A percentile compares a stretch with the other conserved stretches of the same genome.
Evolutionary conservation across 306 rosid species (phyloP).

Genomic region (Acmispon strigosus): DNA sequence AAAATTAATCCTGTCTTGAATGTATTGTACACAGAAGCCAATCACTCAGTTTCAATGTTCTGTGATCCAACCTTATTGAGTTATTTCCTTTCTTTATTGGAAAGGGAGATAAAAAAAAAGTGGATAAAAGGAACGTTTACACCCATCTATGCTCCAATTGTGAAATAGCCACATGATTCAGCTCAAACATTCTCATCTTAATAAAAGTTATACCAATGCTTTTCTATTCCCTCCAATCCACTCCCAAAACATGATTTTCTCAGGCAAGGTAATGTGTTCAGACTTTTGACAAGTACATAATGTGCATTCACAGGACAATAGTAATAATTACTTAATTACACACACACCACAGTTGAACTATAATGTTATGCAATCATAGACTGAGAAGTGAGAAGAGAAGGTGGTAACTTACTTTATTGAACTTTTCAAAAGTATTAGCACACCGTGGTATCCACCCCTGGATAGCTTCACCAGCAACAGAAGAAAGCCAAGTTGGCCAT

Average conservation of each 20-base stretch:
- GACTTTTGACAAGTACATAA: not conserved
- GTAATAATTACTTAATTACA: not conserved
- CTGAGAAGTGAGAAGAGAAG: conserved; percentile 2
- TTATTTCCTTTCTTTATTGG: not conserved
- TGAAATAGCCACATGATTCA: conserved; percentile 6
- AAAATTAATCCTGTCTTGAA: not conserved
- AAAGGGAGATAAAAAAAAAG: not conserved
- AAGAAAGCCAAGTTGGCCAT: conserved; percentile 92
- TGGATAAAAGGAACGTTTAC: not conserved
- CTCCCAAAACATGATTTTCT: not conserved
- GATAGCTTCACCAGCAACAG: conserved; percentile 82
- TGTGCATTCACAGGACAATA: not conserved
- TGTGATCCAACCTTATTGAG: not conserved
- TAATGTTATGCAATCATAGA: not conserved
- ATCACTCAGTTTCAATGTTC: not conserved
- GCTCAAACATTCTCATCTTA: not conserved
- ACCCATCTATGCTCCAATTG: not conserved
- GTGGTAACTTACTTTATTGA: conserved; percentile 52
- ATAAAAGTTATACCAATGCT: not conserved
- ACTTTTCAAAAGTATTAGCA: conserved; percentile 74
- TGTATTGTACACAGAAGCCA: not conserved
- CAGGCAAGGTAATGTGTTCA: not conserved
- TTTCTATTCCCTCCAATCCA: conserved; percentile 9
- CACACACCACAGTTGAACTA: not conserved
- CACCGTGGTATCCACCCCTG: conserved; percentile 79